Evolutionary conservation across 179 eudicot species (phyloP).

Genomic region (Drosera spatulata): DNA sequence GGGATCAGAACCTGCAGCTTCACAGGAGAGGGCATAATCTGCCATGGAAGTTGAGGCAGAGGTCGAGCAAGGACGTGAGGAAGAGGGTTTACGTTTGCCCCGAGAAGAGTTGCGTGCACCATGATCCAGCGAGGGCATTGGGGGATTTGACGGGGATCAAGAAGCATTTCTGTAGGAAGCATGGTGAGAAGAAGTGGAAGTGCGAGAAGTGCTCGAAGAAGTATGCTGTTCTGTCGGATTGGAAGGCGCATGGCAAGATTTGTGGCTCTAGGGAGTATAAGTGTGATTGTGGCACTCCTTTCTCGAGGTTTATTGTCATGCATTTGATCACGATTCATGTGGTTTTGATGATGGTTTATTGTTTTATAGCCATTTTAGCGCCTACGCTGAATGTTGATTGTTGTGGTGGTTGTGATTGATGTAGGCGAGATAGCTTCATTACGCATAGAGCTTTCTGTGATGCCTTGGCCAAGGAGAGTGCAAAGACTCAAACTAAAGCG

Average conservation of each 20-base stretch:
- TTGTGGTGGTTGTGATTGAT: slow-evolving; percentile 4
- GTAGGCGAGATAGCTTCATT: slow-evolving; percentile 91
- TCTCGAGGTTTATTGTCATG: slow-evolving; percentile 23
- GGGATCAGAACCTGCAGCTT: slow-evolving; percentile 38
- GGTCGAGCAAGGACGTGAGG: slow-evolving; percentile 29
- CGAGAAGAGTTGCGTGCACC: slow-evolving; percentile 28
- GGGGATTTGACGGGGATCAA: slow-evolving; percentile 43
- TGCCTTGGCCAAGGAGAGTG: slow-evolving; percentile 76
- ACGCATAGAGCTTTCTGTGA: slow-evolving; percentile 99
- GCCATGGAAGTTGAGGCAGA: slow-evolving; percentile 39
- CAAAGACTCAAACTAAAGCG: slow-evolving; percentile 23
- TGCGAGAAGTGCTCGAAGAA: slow-evolving; percentile 38
- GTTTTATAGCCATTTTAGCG: neutral
- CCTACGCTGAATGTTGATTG: neutral
- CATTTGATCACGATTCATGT: neutral
- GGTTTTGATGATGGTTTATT: neutral
- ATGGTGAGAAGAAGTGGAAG: slow-evolving; percentile 41
- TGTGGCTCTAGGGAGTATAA: slow-evolving; percentile 38
- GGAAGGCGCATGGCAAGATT: slow-evolving; percentile 41
- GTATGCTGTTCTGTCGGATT: slow-evolving; percentile 44
- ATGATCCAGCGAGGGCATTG: slow-evolving; percentile 33
- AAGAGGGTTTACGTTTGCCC: slow-evolving; percentile 40
- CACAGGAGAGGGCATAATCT: slow-evolving; percentile 41
- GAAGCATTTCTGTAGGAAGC: slow-evolving; percentile 39
- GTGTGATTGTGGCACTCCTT: slow-evolving; percentile 42